Conservation (phyloP, 2,329 filamentous ascomycete genomes). For the Cladosporium colombiae region DNA sequence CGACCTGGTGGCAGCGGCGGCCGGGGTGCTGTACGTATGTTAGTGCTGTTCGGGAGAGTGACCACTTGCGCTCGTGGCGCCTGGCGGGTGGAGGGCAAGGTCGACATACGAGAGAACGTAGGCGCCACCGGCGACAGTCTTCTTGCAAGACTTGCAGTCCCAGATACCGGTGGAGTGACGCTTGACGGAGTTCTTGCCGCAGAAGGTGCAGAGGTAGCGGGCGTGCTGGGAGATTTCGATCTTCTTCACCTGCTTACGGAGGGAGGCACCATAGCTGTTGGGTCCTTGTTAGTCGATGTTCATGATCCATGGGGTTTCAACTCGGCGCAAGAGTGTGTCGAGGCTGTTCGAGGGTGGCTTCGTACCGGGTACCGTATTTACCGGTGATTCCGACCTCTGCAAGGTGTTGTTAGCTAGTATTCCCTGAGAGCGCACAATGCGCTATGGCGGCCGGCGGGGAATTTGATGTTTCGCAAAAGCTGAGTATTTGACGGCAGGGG, state of each 20-base stretch:
- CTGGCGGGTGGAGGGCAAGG: slow-evolving; percentile 43
- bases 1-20: slow-evolving; percentile 90
- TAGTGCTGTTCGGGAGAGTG: slow-evolving; percentile 16
- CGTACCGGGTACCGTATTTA: slow-evolving; percentile 97
- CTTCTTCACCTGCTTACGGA: slow-evolving; percentile 99
- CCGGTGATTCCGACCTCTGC: slow-evolving; percentile 90
- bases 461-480: neutral
- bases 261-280: slow-evolving; percentile 91
- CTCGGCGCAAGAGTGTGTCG: slow-evolving; percentile 14
- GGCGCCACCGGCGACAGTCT: slow-evolving; percentile 89
- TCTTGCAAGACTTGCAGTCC: slow-evolving; percentile 94
- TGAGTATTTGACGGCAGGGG: neutral
- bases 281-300: slow-evolving; percentile 6
- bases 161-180: slow-evolving; percentile 91
- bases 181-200: slow-evolving; percentile 80
- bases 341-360: slow-evolving; percentile 20
- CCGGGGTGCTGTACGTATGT: slow-evolving; percentile 68
- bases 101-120: slow-evolving; percentile 91
- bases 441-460: neutral
- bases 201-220: slow-evolving; percentile 97
- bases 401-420: slow-evolving; percentile 17
- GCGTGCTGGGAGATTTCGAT: slow-evolving; percentile 99
- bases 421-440: slow-evolving; percentile 12
- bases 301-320: neutral
- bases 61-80: slow-evolving; percentile 74